Base-by-base conservation (phyloP, 2,329 filamentous ascomycete genomes). In the Fusarium sp. region DNA sequence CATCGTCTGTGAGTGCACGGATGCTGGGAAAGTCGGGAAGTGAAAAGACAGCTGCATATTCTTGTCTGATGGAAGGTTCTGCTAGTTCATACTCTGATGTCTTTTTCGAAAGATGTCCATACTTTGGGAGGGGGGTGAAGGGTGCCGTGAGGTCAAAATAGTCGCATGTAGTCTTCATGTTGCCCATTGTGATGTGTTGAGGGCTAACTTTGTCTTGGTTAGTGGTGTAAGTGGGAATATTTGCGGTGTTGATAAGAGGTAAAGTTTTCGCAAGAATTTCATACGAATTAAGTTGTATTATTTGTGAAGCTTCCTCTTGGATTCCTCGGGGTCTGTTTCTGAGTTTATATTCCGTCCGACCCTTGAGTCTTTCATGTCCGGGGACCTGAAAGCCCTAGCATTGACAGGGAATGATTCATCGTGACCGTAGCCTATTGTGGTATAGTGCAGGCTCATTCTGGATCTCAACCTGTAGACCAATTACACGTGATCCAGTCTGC, bases 101-200 rank as follows among this genome's bases (percentile, higher is more conserved):
- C 18, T 49, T 60, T 8, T 74, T 15, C 1, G 73, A 75, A 5
- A 73, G 67, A 38, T 75, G 74, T 1, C 74, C 69, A 15, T 76
- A 44, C n/a, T 71, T 69, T 3, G 73, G 73, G 2, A 65, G 45
- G 1, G 73, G 67, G 2, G 53, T 50, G 33, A 74, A 76, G 26
- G 58, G 32, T 13, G 32, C 26, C 5, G 62, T 32, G 4, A 58
- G 13, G 14, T 73, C 42, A 18, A 71, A 50, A 13, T 74, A 71
- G 4, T 76, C 62, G 23, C 44, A 46, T 4, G 44, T 32, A 2
- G 52, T 17, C 38, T 71, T 75, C 18, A 48, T n/a, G 6, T 57
- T 58, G 6, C 63, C 56, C 71, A 74, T 73, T 4, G 8, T 70
- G 41, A 9, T 23, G 49, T 42, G 26, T 17, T 10, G 5, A 9